A percentile compares a stretch with the other conserved stretches of the same genome.
Conservation (phyloP, 169 alveolate species). For the Plasmodium gaboni region DNA sequence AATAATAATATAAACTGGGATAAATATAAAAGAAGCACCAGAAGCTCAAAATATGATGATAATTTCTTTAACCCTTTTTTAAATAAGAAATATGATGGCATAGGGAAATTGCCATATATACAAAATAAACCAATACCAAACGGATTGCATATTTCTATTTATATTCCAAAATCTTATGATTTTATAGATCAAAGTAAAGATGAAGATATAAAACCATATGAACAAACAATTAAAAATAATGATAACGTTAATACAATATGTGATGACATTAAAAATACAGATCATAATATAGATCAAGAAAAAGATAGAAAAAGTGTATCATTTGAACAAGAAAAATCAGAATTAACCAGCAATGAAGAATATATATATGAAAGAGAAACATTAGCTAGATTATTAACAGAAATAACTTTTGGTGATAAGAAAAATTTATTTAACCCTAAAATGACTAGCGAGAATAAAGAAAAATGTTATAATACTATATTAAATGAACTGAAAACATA, state of each 20-base stretch:
- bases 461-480: constrained; percentile 47
- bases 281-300: neutral
- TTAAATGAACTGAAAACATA: constrained; percentile 67
- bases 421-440: constrained; percentile 16
- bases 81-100: constrained; percentile 72
- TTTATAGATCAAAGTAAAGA: constrained; percentile 5
- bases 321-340: neutral
- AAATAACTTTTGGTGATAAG: constrained; percentile 63
- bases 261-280: neutral
- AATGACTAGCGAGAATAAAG: constrained; percentile 47
- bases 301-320: neutral
- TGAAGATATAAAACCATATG: neutral
- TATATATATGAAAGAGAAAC: constrained; percentile 43
- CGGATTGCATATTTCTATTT: constrained; percentile 56
- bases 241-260: neutral
- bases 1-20: neutral
- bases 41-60: constrained; percentile 30
- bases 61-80: constrained; percentile 61
- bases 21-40: neutral
- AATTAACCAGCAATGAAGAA: constrained; percentile 8
- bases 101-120: constrained; percentile 62
- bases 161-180: constrained; percentile 46
- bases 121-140: constrained; percentile 71
- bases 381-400: constrained; percentile 59
- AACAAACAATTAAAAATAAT: neutral